Base-by-base conservation (phyloP, 352 stramenopile species). In the Globisporangium rhizosaccharum region DNA sequence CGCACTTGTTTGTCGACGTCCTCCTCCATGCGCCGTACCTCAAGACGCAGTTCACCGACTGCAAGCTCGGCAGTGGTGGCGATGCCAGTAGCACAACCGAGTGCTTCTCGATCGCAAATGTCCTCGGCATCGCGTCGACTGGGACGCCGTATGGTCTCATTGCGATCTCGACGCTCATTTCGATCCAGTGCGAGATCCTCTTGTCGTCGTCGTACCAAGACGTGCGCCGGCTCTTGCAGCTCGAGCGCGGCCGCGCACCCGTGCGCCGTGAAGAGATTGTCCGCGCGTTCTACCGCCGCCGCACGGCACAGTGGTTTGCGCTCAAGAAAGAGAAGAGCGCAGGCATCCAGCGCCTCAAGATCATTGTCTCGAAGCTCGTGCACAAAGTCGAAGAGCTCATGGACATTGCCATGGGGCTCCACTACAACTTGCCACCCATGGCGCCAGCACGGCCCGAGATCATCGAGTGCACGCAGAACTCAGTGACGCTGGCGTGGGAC, bases 351-450 rank as follows among this genome's bases (percentile, higher is more conserved):
- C 79, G 85, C 1, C 75, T 96, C 12, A 94, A 93, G 53, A 80
- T 93, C 7, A 94, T 94, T 55, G 86, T 96, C 6, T 92, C 82
- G 0, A 94, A 93, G 59, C 70, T 94, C 1, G 86, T 96, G 0
- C 84, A 96, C 57, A 94, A 94, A 53, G 82, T 94, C 9, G 82
- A 93, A 65, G 86, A 96, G 56, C 74, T 96, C 42, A 92, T 96
- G 84, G 86, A 96, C 55, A 94, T 96, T 42, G 86, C 86, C 0
- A 84, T 90, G 63, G 86, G 84, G 0, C 45, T 96, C 9, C 77
- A 96, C 57, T 78, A 94, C 62, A 94, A 90, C 45, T 57, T 96
- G 15, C 86, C 86, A 8, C 86, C 86, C 3, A 89, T 92, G 70
- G 81, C 86, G 9, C 86, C 84, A 3, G 65, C 71, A 1, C 83